Evolutionary conservation across 1,284 basidiomycete species (phyloP).

Genomic region (Boletellus sp.): DNA sequence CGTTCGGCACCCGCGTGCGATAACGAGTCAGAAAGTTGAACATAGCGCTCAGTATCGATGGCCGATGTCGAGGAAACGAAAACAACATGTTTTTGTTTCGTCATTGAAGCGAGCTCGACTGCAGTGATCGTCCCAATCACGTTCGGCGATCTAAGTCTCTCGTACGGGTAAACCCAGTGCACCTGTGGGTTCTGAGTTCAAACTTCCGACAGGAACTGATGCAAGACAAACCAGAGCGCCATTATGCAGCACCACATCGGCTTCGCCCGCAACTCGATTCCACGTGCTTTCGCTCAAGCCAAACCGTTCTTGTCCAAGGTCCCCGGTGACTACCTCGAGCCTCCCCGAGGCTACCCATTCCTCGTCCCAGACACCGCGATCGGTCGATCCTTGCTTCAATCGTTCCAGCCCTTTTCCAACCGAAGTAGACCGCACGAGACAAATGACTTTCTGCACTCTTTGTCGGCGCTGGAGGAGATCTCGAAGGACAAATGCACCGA

Average conservation of each 20-base stretch:
- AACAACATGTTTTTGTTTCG: constrained; percentile 79
- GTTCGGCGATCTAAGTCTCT: constrained; percentile 88
- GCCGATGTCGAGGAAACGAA: constrained; percentile 96
- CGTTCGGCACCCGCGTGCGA: constrained; percentile 42
- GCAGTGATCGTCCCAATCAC: constrained; percentile 86
- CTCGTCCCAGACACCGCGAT: constrained; percentile 92
- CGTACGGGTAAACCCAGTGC: constrained; percentile 99
- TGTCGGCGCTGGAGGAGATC: constrained; percentile 69
- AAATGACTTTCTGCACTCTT: constrained; percentile 84
- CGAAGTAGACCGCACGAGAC: constrained; percentile 79
- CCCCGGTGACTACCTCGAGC: constrained; percentile 86
- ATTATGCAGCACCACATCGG: constrained; percentile 90
- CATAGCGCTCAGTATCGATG: constrained; percentile 89
- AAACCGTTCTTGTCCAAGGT: constrained; percentile 75
- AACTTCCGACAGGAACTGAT: background rate
- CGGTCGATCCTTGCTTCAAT: constrained; percentile 73
- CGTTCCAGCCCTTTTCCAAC: constrained; percentile 66
- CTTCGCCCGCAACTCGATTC: constrained; percentile 68
- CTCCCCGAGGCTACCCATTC: constrained; percentile 72
- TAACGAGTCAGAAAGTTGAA: constrained; percentile 78
- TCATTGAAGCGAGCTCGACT: constrained; percentile 74
- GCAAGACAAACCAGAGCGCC: constrained; percentile 77
- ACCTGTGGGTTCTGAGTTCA: constrained; percentile 51
- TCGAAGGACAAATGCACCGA: constrained; percentile 89
- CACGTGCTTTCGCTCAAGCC: constrained; percentile 72